These are phyloP conservation scores for Kockovaella imperatae DNA, from an alignment of 768 basidiomycete genomes.

Conservation along the genomic window DNA sequence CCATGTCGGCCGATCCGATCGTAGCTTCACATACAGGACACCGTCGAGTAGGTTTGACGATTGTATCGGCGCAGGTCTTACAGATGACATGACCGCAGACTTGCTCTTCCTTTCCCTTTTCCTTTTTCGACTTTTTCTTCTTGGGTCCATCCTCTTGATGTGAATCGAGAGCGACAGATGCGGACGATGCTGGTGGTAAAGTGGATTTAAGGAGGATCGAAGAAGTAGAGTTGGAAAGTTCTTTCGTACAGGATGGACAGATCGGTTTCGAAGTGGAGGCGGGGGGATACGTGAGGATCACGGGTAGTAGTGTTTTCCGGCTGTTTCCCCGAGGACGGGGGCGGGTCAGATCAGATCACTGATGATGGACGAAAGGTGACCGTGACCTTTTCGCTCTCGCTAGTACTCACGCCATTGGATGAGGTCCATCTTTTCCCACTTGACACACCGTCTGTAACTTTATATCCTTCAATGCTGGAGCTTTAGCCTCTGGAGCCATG, in stretches of 20 bases:
- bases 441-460: conserved; percentile 84
- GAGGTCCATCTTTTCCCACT: conserved; percentile 66
- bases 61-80: conserved; percentile 79
- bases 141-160: conserved; percentile 17
- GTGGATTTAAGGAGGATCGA: conserved; percentile 68
- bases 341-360: background rate
- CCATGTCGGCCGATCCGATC: conserved; percentile 60
- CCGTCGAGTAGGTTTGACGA: conserved; percentile 67
- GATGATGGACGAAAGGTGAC: background rate
- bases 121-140: conserved; percentile 31
- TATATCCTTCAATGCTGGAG: conserved; percentile 63
- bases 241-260: conserved; percentile 49
- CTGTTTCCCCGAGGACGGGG: conserved; percentile 46
- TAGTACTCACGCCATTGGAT: conserved; percentile 62
- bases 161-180: conserved; percentile 2
- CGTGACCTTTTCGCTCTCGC: background rate
- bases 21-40: conserved; percentile 77
- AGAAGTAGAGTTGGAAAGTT: conserved; percentile 61
- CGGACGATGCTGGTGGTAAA: conserved; percentile 7
- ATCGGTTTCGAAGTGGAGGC: conserved; percentile 28
- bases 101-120: conserved; percentile 29
- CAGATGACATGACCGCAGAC: conserved; percentile 83
- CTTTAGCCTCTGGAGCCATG: conserved; percentile 70
- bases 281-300: conserved; percentile 65
- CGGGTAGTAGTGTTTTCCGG: conserved; percentile 70